Base-by-base conservation (phyloP, 2,329 filamentous ascomycete species). In the Cytospora mali region DNA sequence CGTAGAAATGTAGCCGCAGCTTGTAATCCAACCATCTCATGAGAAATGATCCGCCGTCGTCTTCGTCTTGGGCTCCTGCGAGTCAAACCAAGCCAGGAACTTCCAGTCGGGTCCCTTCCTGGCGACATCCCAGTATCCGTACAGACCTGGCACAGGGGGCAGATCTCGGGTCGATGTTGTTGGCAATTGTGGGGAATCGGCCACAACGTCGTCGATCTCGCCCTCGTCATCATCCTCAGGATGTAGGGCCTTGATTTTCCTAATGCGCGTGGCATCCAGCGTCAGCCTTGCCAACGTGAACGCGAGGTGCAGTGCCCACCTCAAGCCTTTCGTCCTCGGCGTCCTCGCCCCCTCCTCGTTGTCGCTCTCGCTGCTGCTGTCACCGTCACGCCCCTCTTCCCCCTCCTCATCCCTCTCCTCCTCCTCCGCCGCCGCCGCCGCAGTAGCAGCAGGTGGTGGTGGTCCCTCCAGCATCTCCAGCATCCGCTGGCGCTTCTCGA, bases 401-500 rank as follows among this genome's bases (percentile, higher is more conserved):
- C 18, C 42, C 6, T 27, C 27, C 6, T 5, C 16, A 21, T 25
- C 27, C 33, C 46, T 25, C 21, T 5, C 16, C 33, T 25, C 27
- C 33, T 53, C 33, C 21, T 53, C 33, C 49, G 35, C 49, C 54
- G 39, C 28, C 7, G 7, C 25, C 7, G 21, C 13, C 21, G 33
- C 23, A 9, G 23, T 11, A 18, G 35, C 23, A 28, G 55, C 2
- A 14, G 31, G 31, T 13, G 49, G 29, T 29, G 50, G 39, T 4
- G 61, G 53, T 5, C 61, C 75, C 35, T 76, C 71, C 1, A 70
- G 69, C 35, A 75, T 80, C 69, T 84, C 86, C 71, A 87, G 82
- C 64, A 85, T 81, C 71, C 84, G 82, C 64, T 88, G 85, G 51
- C 84, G 81, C 68, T 82, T 84, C 72, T 87, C 84, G 61, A 87